Percentiles rank a stretch among this genome's conserved stretches.
These are phyloP conservation scores for Vitis cinerea DNA, from an alignment of 164 flowering plant genomes.

Conservation along the genomic window DNA sequence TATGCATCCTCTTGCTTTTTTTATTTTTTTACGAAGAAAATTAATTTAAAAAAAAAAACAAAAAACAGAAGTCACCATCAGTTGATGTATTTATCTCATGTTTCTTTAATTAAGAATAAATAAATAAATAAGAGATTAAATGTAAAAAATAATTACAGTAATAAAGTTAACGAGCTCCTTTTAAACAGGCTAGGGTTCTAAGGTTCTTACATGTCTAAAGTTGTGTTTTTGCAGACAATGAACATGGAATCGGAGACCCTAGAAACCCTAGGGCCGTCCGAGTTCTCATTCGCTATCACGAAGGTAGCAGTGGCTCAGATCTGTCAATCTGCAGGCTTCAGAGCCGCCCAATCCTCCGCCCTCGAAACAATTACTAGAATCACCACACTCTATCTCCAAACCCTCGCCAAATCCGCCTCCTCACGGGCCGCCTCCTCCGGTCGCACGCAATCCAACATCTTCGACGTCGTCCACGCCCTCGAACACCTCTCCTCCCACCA, in stretches of 20 bases:
- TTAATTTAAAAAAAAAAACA: too few relatives aligned
- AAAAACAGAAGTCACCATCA: too few relatives aligned
- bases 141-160: too few relatives aligned
- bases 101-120: too few relatives aligned
- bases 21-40: too few relatives aligned
- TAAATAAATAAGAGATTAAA: too few relatives aligned
- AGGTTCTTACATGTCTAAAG: too few relatives aligned
- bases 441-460: constrained; percentile 45
- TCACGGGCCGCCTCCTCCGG: constrained; percentile 24
- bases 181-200: too few relatives aligned
- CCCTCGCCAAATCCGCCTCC: constrained; percentile 31
- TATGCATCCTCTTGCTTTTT: too few relatives aligned
- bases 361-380: constrained; percentile 38
- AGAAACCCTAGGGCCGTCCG: constrained; percentile 7
- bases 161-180: too few relatives aligned
- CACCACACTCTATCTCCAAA: constrained; percentile 33
- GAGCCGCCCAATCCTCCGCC: constrained; percentile 23
- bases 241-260: neutral
- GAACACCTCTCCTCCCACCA: constrained; percentile 27
- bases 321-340: constrained; percentile 48
- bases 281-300: constrained; percentile 22
- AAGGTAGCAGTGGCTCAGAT: constrained; percentile 49
- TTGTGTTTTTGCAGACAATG: too few relatives aligned
- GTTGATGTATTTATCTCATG: too few relatives aligned
- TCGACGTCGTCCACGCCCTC: constrained; percentile 40